Conservation (phyloP, 306 rosid species). For the Cicer yamashitae region DNA sequence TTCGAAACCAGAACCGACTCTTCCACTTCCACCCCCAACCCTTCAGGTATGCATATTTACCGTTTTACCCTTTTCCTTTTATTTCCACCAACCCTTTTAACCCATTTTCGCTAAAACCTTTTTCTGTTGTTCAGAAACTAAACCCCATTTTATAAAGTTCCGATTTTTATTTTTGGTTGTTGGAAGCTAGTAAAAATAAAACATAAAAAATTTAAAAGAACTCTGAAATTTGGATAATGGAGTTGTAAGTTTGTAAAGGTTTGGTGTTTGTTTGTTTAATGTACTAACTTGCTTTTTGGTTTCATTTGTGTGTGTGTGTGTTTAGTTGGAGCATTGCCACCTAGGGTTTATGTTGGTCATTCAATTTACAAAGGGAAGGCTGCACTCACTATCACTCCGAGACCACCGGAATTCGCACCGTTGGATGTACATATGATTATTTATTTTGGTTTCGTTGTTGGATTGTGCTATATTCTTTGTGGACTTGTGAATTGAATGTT, state of each 20-base stretch:
- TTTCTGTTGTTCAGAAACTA: slow-evolving; percentile 21
- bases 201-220: not conserved
- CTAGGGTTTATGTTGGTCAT: slow-evolving; percentile 85
- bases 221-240: not conserved
- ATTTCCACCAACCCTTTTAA: not conserved
- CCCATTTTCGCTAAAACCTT: not conserved
- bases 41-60: slow-evolving; percentile 52
- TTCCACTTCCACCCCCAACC: slow-evolving; percentile 5
- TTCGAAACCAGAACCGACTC: slow-evolving; percentile 52
- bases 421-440: slow-evolving; percentile 63
- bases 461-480: slow-evolving; percentile 3
- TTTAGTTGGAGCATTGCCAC: slow-evolving; percentile 63
- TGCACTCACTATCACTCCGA: slow-evolving; percentile 83
- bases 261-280: slow-evolving; percentile 34
- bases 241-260: slow-evolving; percentile 11
- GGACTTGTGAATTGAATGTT: not conserved
- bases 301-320: slow-evolving; percentile 39
- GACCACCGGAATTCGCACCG: slow-evolving; percentile 76
- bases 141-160: not conserved
- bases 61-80: no score
- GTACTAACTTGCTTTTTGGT: slow-evolving; percentile 34
- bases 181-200: not conserved
- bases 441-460: slow-evolving; percentile 24
- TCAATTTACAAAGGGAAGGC: slow-evolving; percentile 98
- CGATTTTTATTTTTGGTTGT: not conserved